phyloP scores from a whole-genome alignment of 2,329 filamentous ascomycete genomes.

The Cladosporium sp. region DNA sequence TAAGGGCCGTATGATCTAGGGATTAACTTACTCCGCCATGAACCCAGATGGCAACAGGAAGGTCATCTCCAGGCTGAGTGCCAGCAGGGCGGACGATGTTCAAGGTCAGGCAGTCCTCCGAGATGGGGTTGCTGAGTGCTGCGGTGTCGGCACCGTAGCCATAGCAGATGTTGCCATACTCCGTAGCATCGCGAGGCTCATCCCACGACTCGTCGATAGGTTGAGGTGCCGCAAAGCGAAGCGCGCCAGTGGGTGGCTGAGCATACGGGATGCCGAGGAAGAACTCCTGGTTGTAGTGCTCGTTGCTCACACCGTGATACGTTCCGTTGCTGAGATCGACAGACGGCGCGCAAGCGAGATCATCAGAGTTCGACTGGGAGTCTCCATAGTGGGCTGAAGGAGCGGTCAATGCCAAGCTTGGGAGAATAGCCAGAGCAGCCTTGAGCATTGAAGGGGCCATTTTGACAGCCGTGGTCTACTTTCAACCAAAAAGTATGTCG shows the following conservation, averaged over 20 bases:
- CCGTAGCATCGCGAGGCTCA: conserved; percentile 28
- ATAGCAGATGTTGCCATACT: conserved; percentile 36
- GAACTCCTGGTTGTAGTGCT: conserved; percentile 39
- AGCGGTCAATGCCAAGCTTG: conserved; percentile 10
- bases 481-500: conserved; percentile 9
- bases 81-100: conserved; percentile 54
- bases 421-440: conserved; percentile 5
- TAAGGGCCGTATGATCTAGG: not conserved
- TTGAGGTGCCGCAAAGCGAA: conserved; percentile 35
- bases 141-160: conserved; percentile 28
- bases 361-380: not conserved
- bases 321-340: conserved; percentile 12
- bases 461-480: not conserved
- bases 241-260: conserved; percentile 35
- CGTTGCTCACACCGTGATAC: conserved; percentile 17
- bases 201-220: conserved; percentile 11
- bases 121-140: conserved; percentile 4
- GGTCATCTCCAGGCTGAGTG: conserved; percentile 36
- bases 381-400: not conserved
- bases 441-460: conserved; percentile 5
- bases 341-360: not conserved
- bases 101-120: conserved; percentile 60
- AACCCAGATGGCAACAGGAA: conserved; percentile 61
- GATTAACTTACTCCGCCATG: conserved; percentile 55
- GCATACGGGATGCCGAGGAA: conserved; percentile 41